Base-by-base conservation (phyloP, 2,329 filamentous ascomycete genomes). In the Diaporthe sp. region DNA sequence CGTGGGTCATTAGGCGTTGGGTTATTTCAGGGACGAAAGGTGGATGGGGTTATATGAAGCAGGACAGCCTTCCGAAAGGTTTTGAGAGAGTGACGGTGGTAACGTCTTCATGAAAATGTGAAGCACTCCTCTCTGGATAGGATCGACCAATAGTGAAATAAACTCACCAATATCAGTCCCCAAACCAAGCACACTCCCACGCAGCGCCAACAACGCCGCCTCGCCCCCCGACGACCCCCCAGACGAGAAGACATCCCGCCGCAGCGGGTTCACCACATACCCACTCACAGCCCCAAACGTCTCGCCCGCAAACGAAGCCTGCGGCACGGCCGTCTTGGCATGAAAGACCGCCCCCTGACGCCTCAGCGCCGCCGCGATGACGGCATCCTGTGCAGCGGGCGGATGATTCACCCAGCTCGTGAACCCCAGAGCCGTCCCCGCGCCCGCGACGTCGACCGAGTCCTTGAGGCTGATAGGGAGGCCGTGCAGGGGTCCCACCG, bases 311-410 rank as follows among this genome's bases (percentile, higher is more conserved):
- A 73, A 55, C 4, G 42, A 47, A 2, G 71, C 61, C 55, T 73
- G 71, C 28, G 92, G 92, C 2, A 94, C 85, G 77, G 93, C 94
- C 0, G 92, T 94, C 82, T 94, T 94, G 77, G 89, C 87, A 77
- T 94, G 92, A n/a, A 92, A 83, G 0, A 94, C 86, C 1, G 92
- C 92, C 1, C 93, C 93, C 0, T 91, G 85, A 25, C 86, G 85
- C 35, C 89, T 82, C 5, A 94, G 82, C 1, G 93, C 0, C 93
- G 89, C 9, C 93, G 83, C 0, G 87, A 86, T 40, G 38, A 30
- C 50, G 4, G 71, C 58, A 3, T 67, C 71, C 15, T 50, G 13
- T 0, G n/a, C 8, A 4, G 40, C 55, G 5, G 25, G 13, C 6
- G 22, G 7, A 3, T 7, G 15, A 7, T 5, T 7, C 4, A 19